Conservation (phyloP, 495 filamentous ascomycete species). For the Cetradonia linearis region DNA sequence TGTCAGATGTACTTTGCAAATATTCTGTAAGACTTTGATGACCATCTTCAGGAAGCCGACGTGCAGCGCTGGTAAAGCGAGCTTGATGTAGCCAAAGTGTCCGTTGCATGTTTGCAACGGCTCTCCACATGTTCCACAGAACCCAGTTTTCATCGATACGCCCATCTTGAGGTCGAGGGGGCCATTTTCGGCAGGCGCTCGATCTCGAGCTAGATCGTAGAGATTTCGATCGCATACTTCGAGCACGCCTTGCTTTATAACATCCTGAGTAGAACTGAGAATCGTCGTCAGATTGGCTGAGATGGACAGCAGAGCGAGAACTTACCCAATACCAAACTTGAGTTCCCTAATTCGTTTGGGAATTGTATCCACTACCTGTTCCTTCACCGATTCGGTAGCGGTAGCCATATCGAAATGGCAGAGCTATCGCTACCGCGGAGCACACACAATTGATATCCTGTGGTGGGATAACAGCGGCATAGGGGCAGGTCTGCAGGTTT, state of each 20-base stretch:
- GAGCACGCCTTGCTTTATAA: conserved; percentile 84
- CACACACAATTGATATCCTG: conserved; percentile 5
- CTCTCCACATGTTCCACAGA: conserved; percentile 73
- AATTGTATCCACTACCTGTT: conserved; percentile 75
- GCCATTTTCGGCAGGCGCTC: conserved; percentile 64
- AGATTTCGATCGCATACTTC: conserved; percentile 85
- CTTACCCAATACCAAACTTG: conserved; percentile 85
- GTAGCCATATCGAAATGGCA: conserved; percentile 37
- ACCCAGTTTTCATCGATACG: conserved; percentile 64
- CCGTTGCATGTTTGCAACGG: conserved; percentile 74
- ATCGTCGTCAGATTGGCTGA: conserved; percentile 24
- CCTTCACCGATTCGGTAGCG: conserved; percentile 55
- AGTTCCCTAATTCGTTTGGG: conserved; percentile 88
- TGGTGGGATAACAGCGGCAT: conserved; percentile 10
- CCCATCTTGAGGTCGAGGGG: conserved; percentile 81
- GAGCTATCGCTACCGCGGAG: conserved; percentile 8
- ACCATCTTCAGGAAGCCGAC: conserved; percentile 91
- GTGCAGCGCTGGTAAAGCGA: conserved; percentile 86
- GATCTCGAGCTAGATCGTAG: conserved; percentile 69
- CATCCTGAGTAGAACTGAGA: conserved; percentile 68
- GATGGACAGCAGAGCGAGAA: conserved; percentile 12
- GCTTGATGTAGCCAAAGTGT: conserved; percentile 85
- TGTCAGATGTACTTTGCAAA: conserved; percentile 59
- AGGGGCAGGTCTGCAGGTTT: background rate
- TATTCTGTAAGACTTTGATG: conserved; percentile 76